Base-by-base conservation (phyloP, 495 filamentous ascomycete genomes). In the Pseudevernia furfuracea region DNA sequence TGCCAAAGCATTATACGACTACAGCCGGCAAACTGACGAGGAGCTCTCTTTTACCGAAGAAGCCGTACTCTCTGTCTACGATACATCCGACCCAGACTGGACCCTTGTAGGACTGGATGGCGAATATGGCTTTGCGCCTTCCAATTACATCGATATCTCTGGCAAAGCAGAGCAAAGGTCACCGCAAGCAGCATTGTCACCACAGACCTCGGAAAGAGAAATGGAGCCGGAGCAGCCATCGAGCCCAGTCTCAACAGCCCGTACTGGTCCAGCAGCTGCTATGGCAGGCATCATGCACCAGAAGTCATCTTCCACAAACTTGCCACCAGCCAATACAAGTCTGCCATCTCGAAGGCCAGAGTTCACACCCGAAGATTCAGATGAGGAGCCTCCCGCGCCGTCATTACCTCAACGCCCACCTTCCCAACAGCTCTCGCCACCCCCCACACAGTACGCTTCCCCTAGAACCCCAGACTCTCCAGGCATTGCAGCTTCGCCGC, bases 21-120 rank as follows among this genome's bases (percentile, higher is more conserved):
- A 99, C 75, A 90, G 89, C 43, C 83, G 91, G 61, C 94, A 99
- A 77, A 99, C 94, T 57, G 95, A 99, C 71, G 94, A 97, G 74
- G 94, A 99, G 77, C 81, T 99, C 34, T 96, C 92, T 34, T 96
- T 99, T 74, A 83, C 89, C 52, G 92, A 99, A 80, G 92, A 96
- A 75, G 86, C 89, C 34, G 75, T 84, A 59, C 79, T 99, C 48
- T 76, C 87, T 59, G 91, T 97, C 37, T 97, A 89, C 72, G 94
- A 99, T 71, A 87, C 81, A 17, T 87, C 90, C 11, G 94, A 97
- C 76, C 92, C 92, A 23, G 94, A 97, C 74, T 99, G 94, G 94
- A 95, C 91, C 64, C 80, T 99, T 34, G 93, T 96, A 28, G 93
- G 93, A 1, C 78, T 84, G 53, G 85, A 91, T 69, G 84, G 85